Percentiles rank a stretch among this genome's conserved stretches.
Evolutionary conservation across 352 stramenopile species (phyloP).

Genomic region (Phytophthora crassamura): DNA sequence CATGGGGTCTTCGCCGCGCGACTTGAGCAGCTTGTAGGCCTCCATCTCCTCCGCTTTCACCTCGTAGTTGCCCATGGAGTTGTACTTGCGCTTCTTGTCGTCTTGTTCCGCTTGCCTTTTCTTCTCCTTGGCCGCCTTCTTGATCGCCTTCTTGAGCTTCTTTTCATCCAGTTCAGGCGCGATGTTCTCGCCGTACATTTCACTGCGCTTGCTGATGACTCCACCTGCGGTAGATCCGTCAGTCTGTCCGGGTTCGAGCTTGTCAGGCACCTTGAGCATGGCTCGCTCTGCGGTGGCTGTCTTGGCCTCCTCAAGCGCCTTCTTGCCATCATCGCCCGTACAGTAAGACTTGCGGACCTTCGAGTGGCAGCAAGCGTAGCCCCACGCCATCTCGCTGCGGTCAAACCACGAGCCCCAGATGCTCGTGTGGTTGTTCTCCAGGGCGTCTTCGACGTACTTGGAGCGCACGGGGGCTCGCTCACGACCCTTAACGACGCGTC

Average conservation of each 20-base stretch:
- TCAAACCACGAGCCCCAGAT: constrained; percentile 99
- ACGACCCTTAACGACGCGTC: constrained; percentile 85
- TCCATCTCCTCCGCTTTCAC: constrained; percentile 97
- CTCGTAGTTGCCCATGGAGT: constrained; percentile 91
- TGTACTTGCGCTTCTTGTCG: constrained; percentile 95
- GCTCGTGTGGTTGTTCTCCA: constrained; percentile 95
- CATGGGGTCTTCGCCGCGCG: constrained; percentile 93
- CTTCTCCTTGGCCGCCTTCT: constrained; percentile 76
- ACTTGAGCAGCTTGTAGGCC: constrained; percentile 93
- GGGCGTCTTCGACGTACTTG: constrained; percentile 99
- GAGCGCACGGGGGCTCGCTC: constrained; percentile 87
- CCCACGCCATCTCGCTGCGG: constrained; percentile 93
- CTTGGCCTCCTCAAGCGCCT: constrained; percentile 86
- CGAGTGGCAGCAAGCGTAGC: constrained; percentile 97
- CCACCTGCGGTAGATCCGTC: constrained; percentile 23
- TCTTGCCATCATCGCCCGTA: constrained; percentile 93
- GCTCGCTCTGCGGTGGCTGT: constrained; percentile 49
- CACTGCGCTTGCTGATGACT: constrained; percentile 67
- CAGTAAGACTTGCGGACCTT: constrained; percentile 96
- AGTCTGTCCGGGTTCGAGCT: constrained; percentile 22
- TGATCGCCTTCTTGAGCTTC: constrained; percentile 89
- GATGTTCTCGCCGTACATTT: constrained; percentile 93
- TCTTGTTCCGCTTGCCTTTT: constrained; percentile 53
- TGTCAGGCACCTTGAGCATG: constrained; percentile 53
- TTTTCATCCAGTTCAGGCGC: constrained; percentile 74